Evolutionary conservation across 371 early-diverging fungal species (phyloP).

Genomic region (Rhizopus delemar): DNA sequence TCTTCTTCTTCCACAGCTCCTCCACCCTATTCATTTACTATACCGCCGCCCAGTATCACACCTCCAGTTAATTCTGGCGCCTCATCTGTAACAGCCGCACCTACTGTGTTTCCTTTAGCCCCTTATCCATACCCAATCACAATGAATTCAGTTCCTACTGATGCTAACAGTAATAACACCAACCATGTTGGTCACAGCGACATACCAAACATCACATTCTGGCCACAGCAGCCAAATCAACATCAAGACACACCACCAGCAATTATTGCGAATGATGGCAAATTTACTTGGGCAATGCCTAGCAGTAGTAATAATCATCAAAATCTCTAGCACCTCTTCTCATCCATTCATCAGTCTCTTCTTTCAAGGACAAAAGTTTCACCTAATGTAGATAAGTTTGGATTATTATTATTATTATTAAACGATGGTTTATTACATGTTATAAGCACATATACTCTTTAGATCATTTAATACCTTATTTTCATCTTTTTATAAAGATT

Average conservation of each 20-base stretch:
- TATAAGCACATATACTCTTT: no score
- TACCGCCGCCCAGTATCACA: not conserved
- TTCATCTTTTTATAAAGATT: no score
- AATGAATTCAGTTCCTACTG: slow-evolving; percentile 30
- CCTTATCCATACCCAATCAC: slow-evolving; percentile 39
- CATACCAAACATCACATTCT: slow-evolving; percentile 35
- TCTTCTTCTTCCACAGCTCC: not conserved
- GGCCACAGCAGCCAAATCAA: slow-evolving; percentile 34
- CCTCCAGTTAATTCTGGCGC: not conserved
- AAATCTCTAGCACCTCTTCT: no score
- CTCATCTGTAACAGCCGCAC: not conserved
- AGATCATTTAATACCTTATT: no score
- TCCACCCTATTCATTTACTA: not conserved
- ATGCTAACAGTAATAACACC: slow-evolving; percentile 7
- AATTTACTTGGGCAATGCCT: slow-evolving; percentile 36
- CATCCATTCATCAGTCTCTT: no score
- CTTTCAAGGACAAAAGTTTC: no score
- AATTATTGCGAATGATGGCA: slow-evolving; percentile 38
- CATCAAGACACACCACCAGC: slow-evolving; percentile 32
- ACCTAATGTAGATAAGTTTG: no score
- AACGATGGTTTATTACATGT: no score
- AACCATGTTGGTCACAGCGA: slow-evolving; percentile 15
- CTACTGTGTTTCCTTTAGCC: slow-evolving; percentile 27
- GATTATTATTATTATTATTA: no score
- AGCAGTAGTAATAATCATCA: not conserved